Conservation (phyloP, 441 rosid species). For the Brassica hybrid region DNA sequence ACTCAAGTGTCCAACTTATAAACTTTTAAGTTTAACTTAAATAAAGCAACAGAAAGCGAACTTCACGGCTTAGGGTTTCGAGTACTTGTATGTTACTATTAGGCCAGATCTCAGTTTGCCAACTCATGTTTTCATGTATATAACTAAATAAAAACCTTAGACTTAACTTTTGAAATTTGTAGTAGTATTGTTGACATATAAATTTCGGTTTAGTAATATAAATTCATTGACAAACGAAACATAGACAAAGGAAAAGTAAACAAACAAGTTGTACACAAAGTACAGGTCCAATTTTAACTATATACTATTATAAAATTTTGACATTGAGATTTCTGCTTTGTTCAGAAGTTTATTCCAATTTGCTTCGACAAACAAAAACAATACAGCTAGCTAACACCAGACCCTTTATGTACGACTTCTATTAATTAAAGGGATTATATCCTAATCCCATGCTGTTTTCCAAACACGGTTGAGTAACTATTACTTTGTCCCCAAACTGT, state of each 20-base stretch:
- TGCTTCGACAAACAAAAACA: not conserved
- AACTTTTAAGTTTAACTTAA: not conserved
- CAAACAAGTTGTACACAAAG: not conserved
- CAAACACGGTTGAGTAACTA: slow-evolving; percentile 1
- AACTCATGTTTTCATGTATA: not conserved
- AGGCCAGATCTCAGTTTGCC: not conserved
- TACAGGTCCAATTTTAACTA: not conserved
- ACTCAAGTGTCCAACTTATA: not conserved
- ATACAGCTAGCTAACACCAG: not conserved
- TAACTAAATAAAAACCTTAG: not conserved
- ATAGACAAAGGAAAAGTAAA: not conserved
- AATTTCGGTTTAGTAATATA: not conserved
- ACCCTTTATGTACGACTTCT: not conserved
- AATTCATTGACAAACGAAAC: not conserved
- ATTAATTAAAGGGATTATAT: not conserved
- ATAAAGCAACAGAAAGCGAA: not conserved
- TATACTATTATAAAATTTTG: not conserved
- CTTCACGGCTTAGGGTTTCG: not conserved
- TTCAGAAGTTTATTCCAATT: not conserved
- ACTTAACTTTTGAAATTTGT: not conserved
- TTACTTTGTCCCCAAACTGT: not conserved
- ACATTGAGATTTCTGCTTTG: not conserved
- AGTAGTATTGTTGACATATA: not conserved
- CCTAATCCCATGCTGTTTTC: not conserved
- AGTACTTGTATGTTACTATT: not conserved